These are phyloP conservation scores for Zopfia rhizophila DNA, from an alignment of 2,329 filamentous ascomycete genomes.

Conservation along the genomic window DNA sequence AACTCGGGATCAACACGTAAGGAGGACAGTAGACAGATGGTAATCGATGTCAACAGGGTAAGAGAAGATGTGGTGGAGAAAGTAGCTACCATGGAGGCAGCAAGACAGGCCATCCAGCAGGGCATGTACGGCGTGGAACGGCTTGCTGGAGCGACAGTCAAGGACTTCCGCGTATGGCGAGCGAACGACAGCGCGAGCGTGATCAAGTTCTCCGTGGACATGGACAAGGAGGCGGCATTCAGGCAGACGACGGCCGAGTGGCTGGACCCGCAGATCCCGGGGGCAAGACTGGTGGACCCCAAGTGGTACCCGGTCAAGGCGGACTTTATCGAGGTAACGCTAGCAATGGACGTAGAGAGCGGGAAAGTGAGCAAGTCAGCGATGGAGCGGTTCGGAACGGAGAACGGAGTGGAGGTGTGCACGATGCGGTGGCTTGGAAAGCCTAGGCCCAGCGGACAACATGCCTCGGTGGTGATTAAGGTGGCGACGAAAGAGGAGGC, in stretches of 20 bases:
- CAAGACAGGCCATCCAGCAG: slow-evolving; percentile 19
- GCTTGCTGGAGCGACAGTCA: slow-evolving; percentile 15
- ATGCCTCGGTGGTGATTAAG: slow-evolving; percentile 20
- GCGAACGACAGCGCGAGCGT: slow-evolving; percentile 19
- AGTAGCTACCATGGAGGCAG: slow-evolving; percentile 15
- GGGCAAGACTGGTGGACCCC: slow-evolving; percentile 23
- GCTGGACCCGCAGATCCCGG: slow-evolving; percentile 21
- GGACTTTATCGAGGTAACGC: slow-evolving; percentile 23
- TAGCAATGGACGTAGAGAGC: slow-evolving; percentile 22
- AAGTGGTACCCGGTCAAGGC: slow-evolving; percentile 24
- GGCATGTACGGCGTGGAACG: slow-evolving; percentile 18
- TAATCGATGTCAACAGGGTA: slow-evolving; percentile 18
- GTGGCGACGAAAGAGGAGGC: slow-evolving; percentile 20
- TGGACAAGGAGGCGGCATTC: slow-evolving; percentile 25
- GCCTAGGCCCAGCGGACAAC: slow-evolving; percentile 17
- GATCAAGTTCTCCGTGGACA: slow-evolving; percentile 26
- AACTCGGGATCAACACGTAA: slow-evolving; percentile 10
- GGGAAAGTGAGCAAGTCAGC: slow-evolving; percentile 18
- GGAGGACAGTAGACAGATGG: slow-evolving; percentile 14
- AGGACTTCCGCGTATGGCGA: slow-evolving; percentile 19
- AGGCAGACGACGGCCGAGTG: slow-evolving; percentile 23
- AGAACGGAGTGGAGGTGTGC: slow-evolving; percentile 21
- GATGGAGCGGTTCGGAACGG: slow-evolving; percentile 18
- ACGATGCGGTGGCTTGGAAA: slow-evolving; percentile 16
- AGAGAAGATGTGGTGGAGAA: slow-evolving; percentile 11